Evolutionary conservation across 306 rosid species (phyloP), one percentile per base, ranked within the genome.

Genomic region (Trichosanthes truncata): DNA sequence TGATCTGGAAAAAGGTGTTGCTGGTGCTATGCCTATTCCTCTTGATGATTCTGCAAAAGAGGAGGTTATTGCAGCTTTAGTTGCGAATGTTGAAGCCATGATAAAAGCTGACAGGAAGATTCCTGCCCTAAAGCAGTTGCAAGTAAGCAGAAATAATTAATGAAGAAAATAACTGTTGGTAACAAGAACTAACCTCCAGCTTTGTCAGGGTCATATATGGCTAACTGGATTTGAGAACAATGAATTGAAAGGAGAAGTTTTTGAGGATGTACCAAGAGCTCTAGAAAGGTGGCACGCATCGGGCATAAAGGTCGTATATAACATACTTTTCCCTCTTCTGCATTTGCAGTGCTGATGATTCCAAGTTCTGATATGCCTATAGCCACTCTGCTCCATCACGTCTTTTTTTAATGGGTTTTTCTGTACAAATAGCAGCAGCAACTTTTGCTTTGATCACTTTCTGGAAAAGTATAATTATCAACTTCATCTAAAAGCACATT

Each of bases 51-150:
- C 88, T 33, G 93, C 93, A 75, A 95, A 92, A 90, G 92, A 90
- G 82, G 89, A 83, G 57, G 93, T 92, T 59, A 82, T 95, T 91
- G 89, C 86, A 81, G 93, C 97, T 78, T 71, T 95, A 77, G 97
- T 92, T 78, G 87, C 89, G 56, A 92, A 95, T 81, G 93, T 91
- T 78, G 90, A 91, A 77, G 91, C 91, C 63, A 95, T 95, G 98
- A 95, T 95, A 81, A 92, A 88, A 86, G 98, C 98, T 79, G 98
- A 95, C 86, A 83, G 96, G 82, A 92, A 92, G 87, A 91, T 95
- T 87, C 87, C 96, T 80, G 91, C 97, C 77, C 84, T 91, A 77
- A 95, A 95, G 88, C 97, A 95, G 88, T 89, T 95, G 90, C 98
- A 92, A 88, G 98, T 92, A 83, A 62, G 73, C 36, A 61, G 38